Conservation (phyloP, 768 basidiomycete species). For the Asterophora lycoperdoides region DNA sequence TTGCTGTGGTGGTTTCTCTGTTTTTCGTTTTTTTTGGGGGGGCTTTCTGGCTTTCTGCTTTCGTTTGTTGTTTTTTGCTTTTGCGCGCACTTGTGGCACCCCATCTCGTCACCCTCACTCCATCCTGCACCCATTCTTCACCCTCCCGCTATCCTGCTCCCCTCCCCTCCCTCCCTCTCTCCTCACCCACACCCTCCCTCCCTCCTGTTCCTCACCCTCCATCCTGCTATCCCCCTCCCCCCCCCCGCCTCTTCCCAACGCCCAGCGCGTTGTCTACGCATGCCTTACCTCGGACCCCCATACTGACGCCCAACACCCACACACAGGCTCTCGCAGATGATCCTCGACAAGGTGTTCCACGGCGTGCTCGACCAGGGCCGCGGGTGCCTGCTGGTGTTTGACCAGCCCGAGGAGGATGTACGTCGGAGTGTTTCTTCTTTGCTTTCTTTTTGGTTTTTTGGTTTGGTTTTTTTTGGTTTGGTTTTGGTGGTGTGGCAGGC, state of each 20-base stretch:
- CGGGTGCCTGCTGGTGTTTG: conserved; percentile 88
- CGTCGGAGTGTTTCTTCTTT: conserved; percentile 29
- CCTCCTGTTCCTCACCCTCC: neutral
- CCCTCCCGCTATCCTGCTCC: neutral
- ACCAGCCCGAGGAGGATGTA: conserved; percentile 81
- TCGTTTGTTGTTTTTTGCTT: no score
- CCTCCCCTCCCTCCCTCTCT: neutral
- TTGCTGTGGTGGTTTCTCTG: neutral
- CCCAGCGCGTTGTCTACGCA: no score
- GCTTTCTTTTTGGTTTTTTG: no score
- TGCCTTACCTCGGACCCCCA: no score
- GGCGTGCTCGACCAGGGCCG: conserved; percentile 97
- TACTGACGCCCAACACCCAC: neutral
- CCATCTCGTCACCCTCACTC: no score
- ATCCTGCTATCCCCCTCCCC: neutral
- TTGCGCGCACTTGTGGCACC: no score
- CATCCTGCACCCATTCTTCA: no score
- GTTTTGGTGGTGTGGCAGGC: no score
- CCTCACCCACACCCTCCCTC: no score
- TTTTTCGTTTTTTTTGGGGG: neutral
- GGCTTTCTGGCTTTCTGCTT: no score
- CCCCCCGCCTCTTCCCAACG: no score
- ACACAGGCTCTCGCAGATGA: conserved; percentile 91
- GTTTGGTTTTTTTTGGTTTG: no score
- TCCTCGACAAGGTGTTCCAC: conserved; percentile 88